These are phyloP conservation scores for Pulveroboletus sp. DNA, from an alignment of 1,284 basidiomycete genomes.

Conservation along the genomic window DNA sequence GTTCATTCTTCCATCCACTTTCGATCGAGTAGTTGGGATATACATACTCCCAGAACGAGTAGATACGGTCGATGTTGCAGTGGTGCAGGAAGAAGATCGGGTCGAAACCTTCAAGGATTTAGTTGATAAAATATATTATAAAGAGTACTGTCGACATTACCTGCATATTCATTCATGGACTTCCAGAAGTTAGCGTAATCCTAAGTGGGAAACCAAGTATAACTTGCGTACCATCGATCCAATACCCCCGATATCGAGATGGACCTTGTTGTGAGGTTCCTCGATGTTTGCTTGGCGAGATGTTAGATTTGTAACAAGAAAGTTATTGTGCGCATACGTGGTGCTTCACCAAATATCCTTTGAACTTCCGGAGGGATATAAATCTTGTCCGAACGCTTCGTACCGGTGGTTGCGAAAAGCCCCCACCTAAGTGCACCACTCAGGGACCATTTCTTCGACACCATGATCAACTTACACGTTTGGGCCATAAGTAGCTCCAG, in stretches of 20 bases:
- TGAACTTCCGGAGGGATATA: too few relatives aligned
- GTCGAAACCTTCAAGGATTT: constrained; percentile 8
- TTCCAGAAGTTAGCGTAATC: not conserved
- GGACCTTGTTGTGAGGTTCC: constrained; percentile 20
- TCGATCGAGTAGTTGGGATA: constrained; percentile 20
- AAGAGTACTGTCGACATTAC: not conserved
- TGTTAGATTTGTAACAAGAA: not conserved
- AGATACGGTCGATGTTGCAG: constrained; percentile 22
- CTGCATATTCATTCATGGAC: constrained; percentile 20
- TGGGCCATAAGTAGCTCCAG: constrained; percentile 12
- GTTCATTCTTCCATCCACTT: constrained; percentile 9
- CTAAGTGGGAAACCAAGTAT: not conserved
- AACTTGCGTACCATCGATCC: constrained; percentile 16
- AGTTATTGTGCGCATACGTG: rapidly evolving
- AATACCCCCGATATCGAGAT: constrained; percentile 17
- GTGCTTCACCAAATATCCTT: too few relatives aligned
- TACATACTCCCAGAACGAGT: constrained; percentile 24
- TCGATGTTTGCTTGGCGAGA: constrained; percentile 13
- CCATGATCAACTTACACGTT: constrained; percentile 15
- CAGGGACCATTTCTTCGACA: too few relatives aligned
- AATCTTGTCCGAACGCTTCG: too few relatives aligned
- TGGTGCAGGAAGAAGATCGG: constrained; percentile 23
- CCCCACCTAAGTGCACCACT: too few relatives aligned
- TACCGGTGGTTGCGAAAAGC: constrained; percentile 13
- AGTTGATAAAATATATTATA: not conserved